Percentiles rank a stretch among this genome's conserved stretches.
Evolutionary conservation across 2,329 filamentous ascomycete genomes (phyloP).

Genomic region (Colletotrichum cuscutae): DNA sequence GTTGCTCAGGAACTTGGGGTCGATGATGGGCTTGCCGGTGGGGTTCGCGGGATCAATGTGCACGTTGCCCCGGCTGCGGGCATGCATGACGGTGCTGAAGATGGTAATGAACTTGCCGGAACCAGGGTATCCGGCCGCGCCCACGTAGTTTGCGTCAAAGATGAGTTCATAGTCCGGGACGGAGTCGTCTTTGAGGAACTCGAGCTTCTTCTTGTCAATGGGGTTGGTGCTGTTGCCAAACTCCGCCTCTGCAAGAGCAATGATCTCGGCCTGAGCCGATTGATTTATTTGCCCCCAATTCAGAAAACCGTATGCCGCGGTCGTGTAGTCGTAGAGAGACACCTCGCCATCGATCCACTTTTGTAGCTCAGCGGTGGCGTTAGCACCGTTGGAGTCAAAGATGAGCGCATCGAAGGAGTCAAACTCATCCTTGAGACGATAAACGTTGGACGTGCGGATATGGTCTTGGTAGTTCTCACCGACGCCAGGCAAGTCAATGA

Average conservation of each 20-base stretch:
- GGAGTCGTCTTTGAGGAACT: conserved; percentile 46
- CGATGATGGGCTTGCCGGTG: conserved; percentile 40
- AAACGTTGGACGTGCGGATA: conserved; percentile 42
- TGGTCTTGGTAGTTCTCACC: conserved; percentile 63
- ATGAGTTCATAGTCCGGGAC: conserved; percentile 44
- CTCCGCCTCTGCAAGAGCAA: conserved; percentile 45
- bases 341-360: conserved; percentile 44
- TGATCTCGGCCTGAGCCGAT: conserved; percentile 47
- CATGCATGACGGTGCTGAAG: conserved; percentile 35
- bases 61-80: conserved; percentile 39
- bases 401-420: conserved; percentile 42
- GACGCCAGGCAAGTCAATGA: conserved; percentile 54
- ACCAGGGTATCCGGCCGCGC: conserved; percentile 42
- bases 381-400: conserved; percentile 39
- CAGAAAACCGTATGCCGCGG: conserved; percentile 50
- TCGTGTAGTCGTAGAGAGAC: conserved; percentile 50
- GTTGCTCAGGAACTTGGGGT: conserved; percentile 41
- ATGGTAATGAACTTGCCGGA: conserved; percentile 37
- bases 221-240: conserved; percentile 40
- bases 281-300: conserved; percentile 46
- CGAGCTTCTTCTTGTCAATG: conserved; percentile 51
- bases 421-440: conserved; percentile 42
- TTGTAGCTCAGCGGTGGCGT: conserved; percentile 49
- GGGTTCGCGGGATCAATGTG: conserved; percentile 43
- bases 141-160: conserved; percentile 44